Evolutionary conservation across 148 eudicot species (phyloP).

Genomic region (Rhododendron henanense): DNA sequence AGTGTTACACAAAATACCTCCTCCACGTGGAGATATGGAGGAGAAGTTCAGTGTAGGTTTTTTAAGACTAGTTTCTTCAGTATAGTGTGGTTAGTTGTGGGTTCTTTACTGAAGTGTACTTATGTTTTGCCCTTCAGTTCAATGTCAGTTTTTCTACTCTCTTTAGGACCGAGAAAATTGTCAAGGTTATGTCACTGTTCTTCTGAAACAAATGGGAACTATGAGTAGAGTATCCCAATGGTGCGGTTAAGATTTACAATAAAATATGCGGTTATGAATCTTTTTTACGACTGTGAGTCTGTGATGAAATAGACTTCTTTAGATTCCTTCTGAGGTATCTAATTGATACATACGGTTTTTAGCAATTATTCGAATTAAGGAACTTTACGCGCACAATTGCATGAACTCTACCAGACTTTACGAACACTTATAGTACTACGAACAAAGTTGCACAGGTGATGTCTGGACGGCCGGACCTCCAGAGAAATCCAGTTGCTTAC

Average conservation of each 20-base stretch:
- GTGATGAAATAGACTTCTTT: background rate
- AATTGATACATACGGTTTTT: background rate
- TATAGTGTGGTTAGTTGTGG: background rate
- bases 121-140: background rate
- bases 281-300: background rate
- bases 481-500: background rate
- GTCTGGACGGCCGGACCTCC: background rate
- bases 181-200: background rate
- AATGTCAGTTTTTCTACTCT: background rate
- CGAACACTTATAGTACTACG: too few relatives aligned
- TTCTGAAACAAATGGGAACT: background rate
- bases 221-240: background rate
- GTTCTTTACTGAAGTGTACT: background rate
- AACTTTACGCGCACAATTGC: background rate
- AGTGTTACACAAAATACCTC: background rate
- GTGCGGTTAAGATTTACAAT: background rate
- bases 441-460: background rate
- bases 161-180: background rate
- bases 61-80: background rate
- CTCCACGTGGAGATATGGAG: background rate
- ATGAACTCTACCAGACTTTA: too few relatives aligned
- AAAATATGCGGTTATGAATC: background rate
- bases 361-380: background rate
- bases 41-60: background rate
- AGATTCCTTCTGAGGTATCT: background rate